phyloP scores from a whole-genome alignment of 148 eudicot species.

The Talinum fruticosum region DNA sequence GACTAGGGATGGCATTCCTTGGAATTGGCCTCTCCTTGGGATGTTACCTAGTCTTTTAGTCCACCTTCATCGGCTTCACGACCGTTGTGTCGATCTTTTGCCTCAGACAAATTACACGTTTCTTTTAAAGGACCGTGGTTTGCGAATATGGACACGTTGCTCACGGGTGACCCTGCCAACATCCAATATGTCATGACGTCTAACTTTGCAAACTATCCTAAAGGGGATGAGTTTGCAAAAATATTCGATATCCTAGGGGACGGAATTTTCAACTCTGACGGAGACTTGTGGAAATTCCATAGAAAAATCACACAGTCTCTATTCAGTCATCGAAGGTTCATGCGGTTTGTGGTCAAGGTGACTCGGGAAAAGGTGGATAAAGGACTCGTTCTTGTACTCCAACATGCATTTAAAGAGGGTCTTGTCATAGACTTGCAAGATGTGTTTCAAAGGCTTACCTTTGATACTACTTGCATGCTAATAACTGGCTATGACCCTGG shows the following conservation, averaged over 20 bases:
- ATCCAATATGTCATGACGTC: constrained; percentile 33
- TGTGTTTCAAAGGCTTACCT: constrained; percentile 37
- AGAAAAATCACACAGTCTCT: constrained; percentile 25
- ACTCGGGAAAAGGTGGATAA: constrained; percentile 26
- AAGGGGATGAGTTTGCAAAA: constrained; percentile 28
- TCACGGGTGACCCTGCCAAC: constrained; percentile 30
- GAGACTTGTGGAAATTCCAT: constrained; percentile 31
- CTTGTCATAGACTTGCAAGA: constrained; percentile 37
- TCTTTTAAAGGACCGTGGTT: constrained; percentile 34
- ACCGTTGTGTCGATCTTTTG: constrained; percentile 24
- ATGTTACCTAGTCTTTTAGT: constrained; percentile 30
- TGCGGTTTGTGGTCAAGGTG: constrained; percentile 24
- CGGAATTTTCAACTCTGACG: constrained; percentile 33
- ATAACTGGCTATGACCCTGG: constrained; percentile 33
- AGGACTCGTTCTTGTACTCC: constrained; percentile 32
- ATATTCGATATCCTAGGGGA: constrained; percentile 34
- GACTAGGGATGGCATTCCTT: constrained; percentile 32
- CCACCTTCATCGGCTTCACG: constrained; percentile 22
- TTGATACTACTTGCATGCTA: constrained; percentile 33
- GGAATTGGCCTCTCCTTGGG: constrained; percentile 34
- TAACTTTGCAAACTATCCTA: constrained; percentile 32
- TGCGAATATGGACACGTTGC: constrained; percentile 28
- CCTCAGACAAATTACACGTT: constrained; percentile 17
- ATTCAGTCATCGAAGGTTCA: constrained; percentile 26
- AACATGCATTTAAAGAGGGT: constrained; percentile 22